Percentiles rank a stretch among this genome's conserved stretches.
Conservation (phyloP, 768 basidiomycete species). For the Lentinula edodes region DNA sequence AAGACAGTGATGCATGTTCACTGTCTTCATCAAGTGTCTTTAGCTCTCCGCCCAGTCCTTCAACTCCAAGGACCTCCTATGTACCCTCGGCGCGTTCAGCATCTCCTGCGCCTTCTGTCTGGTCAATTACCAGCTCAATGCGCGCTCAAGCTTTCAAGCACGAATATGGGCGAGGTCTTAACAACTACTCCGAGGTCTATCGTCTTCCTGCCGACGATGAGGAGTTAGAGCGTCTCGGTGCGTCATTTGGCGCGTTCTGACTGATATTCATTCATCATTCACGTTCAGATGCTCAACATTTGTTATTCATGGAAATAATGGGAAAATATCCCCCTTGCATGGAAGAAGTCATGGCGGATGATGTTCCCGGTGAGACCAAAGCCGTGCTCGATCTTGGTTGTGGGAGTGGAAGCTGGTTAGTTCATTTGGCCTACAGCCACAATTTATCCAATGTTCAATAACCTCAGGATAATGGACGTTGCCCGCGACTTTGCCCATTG, state of each 20-base stretch:
- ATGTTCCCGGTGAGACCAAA: constrained; percentile 53
- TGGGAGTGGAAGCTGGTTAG: constrained; percentile 73
- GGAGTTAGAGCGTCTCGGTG: constrained; percentile 66
- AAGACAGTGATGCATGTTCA: constrained; percentile 42
- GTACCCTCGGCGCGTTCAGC: constrained; percentile 56
- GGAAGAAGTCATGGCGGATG: constrained; percentile 52
- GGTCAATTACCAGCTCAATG: constrained; percentile 62
- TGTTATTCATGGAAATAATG: constrained; percentile 56
- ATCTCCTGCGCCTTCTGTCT: constrained; percentile 65
- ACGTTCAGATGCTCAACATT: constrained; percentile 58
- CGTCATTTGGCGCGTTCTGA: constrained; percentile 13
- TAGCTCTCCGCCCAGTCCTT: constrained; percentile 29
- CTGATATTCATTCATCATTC: constrained; percentile 5
- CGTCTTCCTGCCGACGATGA: constrained; percentile 75
- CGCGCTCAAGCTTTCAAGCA: constrained; percentile 53
- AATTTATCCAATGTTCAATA: background rate
- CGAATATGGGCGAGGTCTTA: constrained; percentile 65
- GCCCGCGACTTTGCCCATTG: constrained; percentile 69
- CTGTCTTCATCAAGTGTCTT: constrained; percentile 31
- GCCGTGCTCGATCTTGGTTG: constrained; percentile 72
- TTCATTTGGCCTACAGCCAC: background rate
- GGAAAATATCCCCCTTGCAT: constrained; percentile 64
- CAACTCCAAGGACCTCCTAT: constrained; percentile 51
- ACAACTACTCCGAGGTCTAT: constrained; percentile 78
- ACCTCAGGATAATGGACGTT: constrained; percentile 67